phyloP scores from a whole-genome alignment of 2,329 filamentous ascomycete species.

The Sphaerulina musiva region DNA sequence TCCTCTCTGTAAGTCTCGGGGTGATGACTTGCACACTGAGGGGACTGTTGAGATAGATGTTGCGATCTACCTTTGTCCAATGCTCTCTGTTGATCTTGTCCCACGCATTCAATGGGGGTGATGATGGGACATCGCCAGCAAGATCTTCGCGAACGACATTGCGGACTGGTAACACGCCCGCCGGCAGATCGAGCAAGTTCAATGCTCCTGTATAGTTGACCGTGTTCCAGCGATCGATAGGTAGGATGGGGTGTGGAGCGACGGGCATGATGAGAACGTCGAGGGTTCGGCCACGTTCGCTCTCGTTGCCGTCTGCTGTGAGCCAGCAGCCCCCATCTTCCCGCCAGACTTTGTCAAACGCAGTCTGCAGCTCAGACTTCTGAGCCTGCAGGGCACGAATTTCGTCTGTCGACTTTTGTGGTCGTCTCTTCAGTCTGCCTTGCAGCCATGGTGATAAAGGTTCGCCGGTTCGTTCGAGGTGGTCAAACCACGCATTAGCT shows the following conservation, averaged over 20 bases:
- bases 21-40: constrained; percentile 54
- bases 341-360: constrained; percentile 54
- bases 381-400: constrained; percentile 49
- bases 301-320: constrained; percentile 12
- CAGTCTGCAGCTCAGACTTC: constrained; percentile 48
- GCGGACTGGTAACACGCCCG: constrained; percentile 52
- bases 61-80: constrained; percentile 50
- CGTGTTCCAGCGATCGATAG: constrained; percentile 56
- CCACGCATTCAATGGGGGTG: constrained; percentile 47
- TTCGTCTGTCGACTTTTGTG: constrained; percentile 43
- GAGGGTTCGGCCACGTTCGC: constrained; percentile 30
- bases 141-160: constrained; percentile 46
- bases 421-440: constrained; percentile 45
- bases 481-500: constrained; percentile 49
- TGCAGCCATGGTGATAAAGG: constrained; percentile 56
- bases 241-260: constrained; percentile 57
- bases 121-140: constrained; percentile 40
- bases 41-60: constrained; percentile 49
- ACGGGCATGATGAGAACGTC: constrained; percentile 60
- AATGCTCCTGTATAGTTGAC: constrained; percentile 57
- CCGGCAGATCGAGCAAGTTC: constrained; percentile 57
- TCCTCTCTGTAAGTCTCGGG: constrained; percentile 50
- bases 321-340: constrained; percentile 34
- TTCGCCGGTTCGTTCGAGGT: constrained; percentile 51
- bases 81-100: constrained; percentile 55